Conservation (phyloP, 257 asterid species). For the Rubia yunnanensis region DNA sequence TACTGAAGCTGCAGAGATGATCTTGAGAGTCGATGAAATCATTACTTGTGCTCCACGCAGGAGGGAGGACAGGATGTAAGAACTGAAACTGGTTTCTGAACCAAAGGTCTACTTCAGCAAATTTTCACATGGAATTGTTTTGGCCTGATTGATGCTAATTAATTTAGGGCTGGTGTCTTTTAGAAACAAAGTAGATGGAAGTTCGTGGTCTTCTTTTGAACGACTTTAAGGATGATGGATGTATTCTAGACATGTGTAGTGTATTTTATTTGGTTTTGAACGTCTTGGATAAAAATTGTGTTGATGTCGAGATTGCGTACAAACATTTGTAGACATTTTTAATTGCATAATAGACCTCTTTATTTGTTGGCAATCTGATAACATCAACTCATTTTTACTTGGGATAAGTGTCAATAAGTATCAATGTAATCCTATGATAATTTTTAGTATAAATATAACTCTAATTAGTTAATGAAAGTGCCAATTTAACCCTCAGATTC, state of each 20-base stretch:
- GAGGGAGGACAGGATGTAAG: slow-evolving; percentile 81
- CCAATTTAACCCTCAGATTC: too few relatives aligned
- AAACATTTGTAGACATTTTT: too few relatives aligned
- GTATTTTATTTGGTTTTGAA: neutral
- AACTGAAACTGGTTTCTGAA: neutral
- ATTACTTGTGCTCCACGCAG: slow-evolving; percentile 76
- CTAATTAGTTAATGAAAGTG: too few relatives aligned
- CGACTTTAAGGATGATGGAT: neutral
- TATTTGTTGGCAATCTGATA: too few relatives aligned
- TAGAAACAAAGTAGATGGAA: neutral
- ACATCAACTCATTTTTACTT: too few relatives aligned
- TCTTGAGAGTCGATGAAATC: slow-evolving; percentile 73
- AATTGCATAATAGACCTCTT: too few relatives aligned
- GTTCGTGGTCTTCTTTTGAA: neutral
- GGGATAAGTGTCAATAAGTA: too few relatives aligned
- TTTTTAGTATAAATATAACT: too few relatives aligned
- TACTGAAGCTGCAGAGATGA: slow-evolving; percentile 92
- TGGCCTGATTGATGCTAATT: neutral
- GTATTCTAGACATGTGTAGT: neutral
- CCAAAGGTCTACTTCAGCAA: neutral
- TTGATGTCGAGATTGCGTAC: too few relatives aligned
- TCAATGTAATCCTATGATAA: too few relatives aligned
- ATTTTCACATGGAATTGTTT: neutral
- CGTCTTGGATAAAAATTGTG: neutral
- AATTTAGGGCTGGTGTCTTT: neutral